Conservation (phyloP, 1,284 basidiomycete species). For the Puccinia horiana region DNA sequence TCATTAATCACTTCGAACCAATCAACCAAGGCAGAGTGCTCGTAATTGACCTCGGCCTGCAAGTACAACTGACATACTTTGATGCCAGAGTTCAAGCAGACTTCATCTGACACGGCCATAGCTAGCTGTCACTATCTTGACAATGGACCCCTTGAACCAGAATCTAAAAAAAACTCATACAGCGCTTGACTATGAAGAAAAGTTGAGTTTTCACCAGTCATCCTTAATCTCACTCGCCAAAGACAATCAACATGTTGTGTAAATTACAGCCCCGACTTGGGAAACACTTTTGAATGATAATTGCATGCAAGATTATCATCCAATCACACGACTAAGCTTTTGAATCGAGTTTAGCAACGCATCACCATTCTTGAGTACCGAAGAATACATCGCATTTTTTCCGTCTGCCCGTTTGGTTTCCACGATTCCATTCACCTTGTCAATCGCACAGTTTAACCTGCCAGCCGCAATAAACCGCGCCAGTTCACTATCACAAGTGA, state of each 20-base stretch:
- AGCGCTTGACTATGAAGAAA: no score
- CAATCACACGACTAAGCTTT: conserved; percentile 56
- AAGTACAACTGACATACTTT: not conserved
- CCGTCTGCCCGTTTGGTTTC: conserved; percentile 79
- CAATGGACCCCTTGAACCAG: no score
- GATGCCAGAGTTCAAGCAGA: not conserved
- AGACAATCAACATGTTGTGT: not conserved
- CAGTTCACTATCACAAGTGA: conserved; percentile 68
- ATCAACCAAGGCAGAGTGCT: not conserved
- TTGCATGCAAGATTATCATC: conserved; percentile 8
- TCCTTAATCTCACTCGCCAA: no score
- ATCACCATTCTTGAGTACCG: conserved; percentile 83
- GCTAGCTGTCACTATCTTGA: no score
- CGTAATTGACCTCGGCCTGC: no score
- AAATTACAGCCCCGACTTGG: not conserved
- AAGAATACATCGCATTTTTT: conserved; percentile 88
- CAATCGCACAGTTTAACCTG: conserved; percentile 85
- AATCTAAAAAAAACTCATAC: no score
- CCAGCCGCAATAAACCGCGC: conserved; percentile 88
- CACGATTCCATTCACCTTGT: conserved; percentile 89
- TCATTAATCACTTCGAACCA: not conserved
- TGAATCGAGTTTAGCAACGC: conserved; percentile 69
- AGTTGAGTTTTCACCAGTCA: no score
- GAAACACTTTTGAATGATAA: not conserved
- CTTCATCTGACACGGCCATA: no score